Evolutionary conservation across 805 yeast genomes (phyloP), one percentile per base, ranked within the genome.

Genomic region (Zygosaccharomyces bailii): DNA sequence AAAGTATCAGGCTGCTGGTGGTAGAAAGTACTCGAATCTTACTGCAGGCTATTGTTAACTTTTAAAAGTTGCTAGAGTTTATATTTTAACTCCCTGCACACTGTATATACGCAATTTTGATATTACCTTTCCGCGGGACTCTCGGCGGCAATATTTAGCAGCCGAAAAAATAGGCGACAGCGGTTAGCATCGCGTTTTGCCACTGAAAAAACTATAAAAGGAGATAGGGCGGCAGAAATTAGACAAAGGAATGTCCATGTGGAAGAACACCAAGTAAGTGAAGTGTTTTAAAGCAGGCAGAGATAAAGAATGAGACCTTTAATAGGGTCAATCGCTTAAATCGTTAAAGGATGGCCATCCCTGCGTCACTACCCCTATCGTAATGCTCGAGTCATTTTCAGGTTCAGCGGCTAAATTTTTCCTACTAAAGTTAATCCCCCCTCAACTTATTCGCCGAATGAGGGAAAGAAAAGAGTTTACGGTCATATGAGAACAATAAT

Each of bases 121-220:
- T n/a, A n/a, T n/a, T 35, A 20, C 6, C 17, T 14, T 17, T 20
- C 39, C 11, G 27, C 24, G 16, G 14, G n/a, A 4, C n/a, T 11
- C 4, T 35, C 27, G 39, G 39, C 39, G 39, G 39, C 24, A 18
- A 20, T 9, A 17, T 17, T 16, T 32, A 19, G 35, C 35, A 19
- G 35, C 35, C n/a, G n/a, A n/a, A 32, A 32, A 21, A 21, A 21
- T 5, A 21, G 25, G 25, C 8, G n/a, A n/a, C n/a, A n/a, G 25
- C 9, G 5, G 5, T 21, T 5, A 21, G 25, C 25, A 9, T 9
- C 25, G 9, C 5, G 25, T 5, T 21, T 21, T 19, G 35, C 18
- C 35, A 32, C 18, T 19, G 35, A 32, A 16, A 10, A 14, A 3
- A 13, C 10, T 27, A 10, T 19, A 21, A 6, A 35, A 35, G 21